Conservation (phyloP, 495 filamentous ascomycete genomes). For the Corynascus novoguineensis region DNA sequence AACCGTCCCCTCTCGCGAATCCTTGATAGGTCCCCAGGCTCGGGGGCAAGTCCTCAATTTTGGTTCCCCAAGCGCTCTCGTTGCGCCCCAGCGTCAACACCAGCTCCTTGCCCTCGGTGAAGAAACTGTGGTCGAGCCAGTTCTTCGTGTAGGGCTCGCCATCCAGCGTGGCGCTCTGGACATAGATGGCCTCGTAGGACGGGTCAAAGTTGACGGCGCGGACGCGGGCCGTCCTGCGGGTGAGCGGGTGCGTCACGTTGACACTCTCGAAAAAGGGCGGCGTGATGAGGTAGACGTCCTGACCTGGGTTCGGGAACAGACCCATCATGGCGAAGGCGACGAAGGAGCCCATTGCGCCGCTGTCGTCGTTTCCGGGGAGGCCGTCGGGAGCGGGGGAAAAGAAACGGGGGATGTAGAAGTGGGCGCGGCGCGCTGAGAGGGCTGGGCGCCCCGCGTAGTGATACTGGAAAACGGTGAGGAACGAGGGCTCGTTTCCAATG, state of each 20-base stretch:
- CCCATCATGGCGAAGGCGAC: slow-evolving; percentile 67
- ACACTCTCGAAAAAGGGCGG: slow-evolving; percentile 61
- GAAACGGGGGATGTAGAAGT: slow-evolving; percentile 61
- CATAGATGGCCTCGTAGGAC: slow-evolving; percentile 57
- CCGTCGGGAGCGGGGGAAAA: slow-evolving; percentile 57
- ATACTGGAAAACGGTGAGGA: slow-evolving; percentile 64
- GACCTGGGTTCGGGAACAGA: slow-evolving; percentile 67
- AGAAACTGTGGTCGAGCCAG: slow-evolving; percentile 73
- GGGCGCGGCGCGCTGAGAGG: slow-evolving; percentile 55
- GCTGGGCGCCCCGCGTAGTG: slow-evolving; percentile 65
- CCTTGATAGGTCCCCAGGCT: slow-evolving; percentile 38
- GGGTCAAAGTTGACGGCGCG: slow-evolving; percentile 59
- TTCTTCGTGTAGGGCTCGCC: slow-evolving; percentile 59
- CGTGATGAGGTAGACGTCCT: slow-evolving; percentile 69
- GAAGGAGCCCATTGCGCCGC: slow-evolving; percentile 68
- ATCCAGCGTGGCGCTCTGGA: slow-evolving; percentile 66
- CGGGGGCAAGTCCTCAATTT: slow-evolving; percentile 59
- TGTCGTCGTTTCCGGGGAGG: slow-evolving; percentile 68
- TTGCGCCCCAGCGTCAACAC: slow-evolving; percentile 58
- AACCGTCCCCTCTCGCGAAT: slow-evolving; percentile 18
- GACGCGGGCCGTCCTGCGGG: slow-evolving; percentile 56
- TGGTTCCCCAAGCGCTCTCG: slow-evolving; percentile 68
- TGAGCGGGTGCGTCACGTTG: slow-evolving; percentile 56
- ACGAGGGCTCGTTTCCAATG: slow-evolving; percentile 68
- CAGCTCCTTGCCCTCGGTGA: slow-evolving; percentile 62